Evolutionary conservation across 805 yeast species (phyloP).

Genomic region (Cyberlindnera mycetangii): DNA sequence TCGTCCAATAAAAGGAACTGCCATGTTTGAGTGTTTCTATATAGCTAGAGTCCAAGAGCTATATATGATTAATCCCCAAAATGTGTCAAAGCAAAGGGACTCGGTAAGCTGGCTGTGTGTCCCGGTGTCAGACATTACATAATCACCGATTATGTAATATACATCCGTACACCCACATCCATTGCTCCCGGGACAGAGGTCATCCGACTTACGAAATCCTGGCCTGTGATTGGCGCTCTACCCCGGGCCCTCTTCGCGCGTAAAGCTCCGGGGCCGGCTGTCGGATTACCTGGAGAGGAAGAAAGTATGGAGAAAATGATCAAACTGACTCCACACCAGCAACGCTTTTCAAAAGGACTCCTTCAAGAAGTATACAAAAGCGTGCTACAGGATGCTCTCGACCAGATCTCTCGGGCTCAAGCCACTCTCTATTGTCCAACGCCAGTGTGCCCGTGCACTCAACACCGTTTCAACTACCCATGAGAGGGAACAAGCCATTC

Average conservation of each 20-base stretch:
- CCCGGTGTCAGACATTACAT: too few relatives aligned
- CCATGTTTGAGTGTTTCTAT: constrained; percentile 5
- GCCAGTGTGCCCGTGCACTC: constrained; percentile 19
- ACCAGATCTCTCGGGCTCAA: constrained; percentile 8
- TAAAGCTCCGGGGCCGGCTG: too few relatives aligned
- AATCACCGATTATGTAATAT: not conserved
- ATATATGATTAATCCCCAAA: too few relatives aligned
- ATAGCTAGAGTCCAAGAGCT: too few relatives aligned
- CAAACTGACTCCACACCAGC: not conserved
- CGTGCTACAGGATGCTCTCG: constrained; percentile 6
- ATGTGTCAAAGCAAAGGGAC: not conserved
- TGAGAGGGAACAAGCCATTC: constrained; percentile 62
- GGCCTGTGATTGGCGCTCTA: constrained; percentile 6
- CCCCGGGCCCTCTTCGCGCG: too few relatives aligned
- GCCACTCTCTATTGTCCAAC: constrained; percentile 15
- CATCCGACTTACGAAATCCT: constrained; percentile 8
- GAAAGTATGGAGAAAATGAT: not conserved
- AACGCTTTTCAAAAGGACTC: too few relatives aligned
- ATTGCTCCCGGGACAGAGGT: not conserved
- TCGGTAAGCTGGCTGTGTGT: too few relatives aligned
- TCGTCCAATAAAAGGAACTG: constrained; percentile 44
- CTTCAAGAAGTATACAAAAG: not conserved
- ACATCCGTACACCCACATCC: not conserved
- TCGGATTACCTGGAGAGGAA: not conserved
- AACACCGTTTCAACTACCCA: constrained; percentile 51